Conservation (phyloP, 2,329 filamentous ascomycete genomes). For the Alternaria incomplexa region DNA sequence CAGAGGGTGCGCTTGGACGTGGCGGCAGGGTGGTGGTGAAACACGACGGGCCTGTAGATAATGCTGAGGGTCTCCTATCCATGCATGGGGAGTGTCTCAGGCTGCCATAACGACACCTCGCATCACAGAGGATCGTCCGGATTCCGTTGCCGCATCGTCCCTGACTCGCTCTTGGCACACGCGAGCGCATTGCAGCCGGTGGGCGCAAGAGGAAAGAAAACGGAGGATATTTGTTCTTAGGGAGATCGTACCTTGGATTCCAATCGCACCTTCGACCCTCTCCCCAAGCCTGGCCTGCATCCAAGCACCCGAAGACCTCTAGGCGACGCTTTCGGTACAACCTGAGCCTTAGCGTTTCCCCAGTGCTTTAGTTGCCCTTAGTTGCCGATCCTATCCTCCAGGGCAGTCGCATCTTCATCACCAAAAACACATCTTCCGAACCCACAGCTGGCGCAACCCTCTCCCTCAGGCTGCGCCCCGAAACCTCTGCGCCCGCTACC, state of each 20-base stretch:
- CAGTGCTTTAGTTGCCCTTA: conserved; percentile 24
- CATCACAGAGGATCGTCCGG: conserved; percentile 26
- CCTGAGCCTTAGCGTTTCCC: conserved; percentile 22
- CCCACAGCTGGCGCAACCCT: conserved; percentile 11
- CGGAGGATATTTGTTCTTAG: conserved; percentile 1
- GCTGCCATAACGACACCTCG: conserved; percentile 12
- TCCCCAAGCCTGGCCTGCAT: conserved; percentile 1
- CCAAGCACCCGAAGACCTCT: conserved; percentile 7
- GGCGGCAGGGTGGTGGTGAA: conserved; percentile 37
- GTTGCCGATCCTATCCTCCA: conserved; percentile 27
- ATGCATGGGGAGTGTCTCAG: conserved; percentile 40
- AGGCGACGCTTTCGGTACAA: conserved; percentile 2
- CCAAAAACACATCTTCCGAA: conserved; percentile 15
- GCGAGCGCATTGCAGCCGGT: conserved; percentile 20
- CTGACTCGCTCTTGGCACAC: conserved; percentile 29
- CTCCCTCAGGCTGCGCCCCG: conserved; percentile 1
- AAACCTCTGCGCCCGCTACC: conserved; percentile 7
- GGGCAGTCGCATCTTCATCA: conserved; percentile 15
- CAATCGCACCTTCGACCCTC: neutral
- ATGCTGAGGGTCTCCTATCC: conserved; percentile 30
- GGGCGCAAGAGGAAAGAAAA: neutral
- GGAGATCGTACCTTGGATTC: neutral
- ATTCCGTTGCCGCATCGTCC: conserved; percentile 21
- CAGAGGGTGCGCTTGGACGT: conserved; percentile 11
- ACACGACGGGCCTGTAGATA: conserved; percentile 36